A percentile compares a stretch with the other conserved stretches of the same genome.
Evolutionary conservation across 2,329 filamentous ascomycete species (phyloP).

Genomic region (Aspergillus hortae): DNA sequence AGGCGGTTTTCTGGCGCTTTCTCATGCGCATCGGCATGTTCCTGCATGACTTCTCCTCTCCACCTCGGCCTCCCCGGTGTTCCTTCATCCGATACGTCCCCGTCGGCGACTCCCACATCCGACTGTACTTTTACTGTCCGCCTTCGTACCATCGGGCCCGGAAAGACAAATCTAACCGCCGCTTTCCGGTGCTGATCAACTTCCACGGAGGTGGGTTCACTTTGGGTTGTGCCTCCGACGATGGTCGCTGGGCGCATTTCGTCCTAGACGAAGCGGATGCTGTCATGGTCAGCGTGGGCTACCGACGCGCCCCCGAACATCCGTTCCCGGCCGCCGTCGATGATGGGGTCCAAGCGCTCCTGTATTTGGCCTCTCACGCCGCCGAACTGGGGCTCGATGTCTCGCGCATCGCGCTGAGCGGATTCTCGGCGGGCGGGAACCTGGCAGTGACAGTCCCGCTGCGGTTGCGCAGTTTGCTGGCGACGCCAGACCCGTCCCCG

Average conservation of each 20-base stretch:
- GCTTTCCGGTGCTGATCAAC: slow-evolving; percentile 58
- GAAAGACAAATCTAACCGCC: slow-evolving; percentile 31
- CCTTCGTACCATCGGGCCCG: slow-evolving; percentile 30
- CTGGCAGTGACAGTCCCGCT: slow-evolving; percentile 61
- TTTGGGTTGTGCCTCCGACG: slow-evolving; percentile 57
- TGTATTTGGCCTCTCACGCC: slow-evolving; percentile 56
- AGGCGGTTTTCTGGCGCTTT: slow-evolving; percentile 64
- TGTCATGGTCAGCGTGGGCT: slow-evolving; percentile 59
- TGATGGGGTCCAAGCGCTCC: slow-evolving; percentile 59
- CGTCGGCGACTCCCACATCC: slow-evolving; percentile 48
- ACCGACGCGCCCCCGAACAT: slow-evolving; percentile 58
- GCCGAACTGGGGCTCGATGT: slow-evolving; percentile 55
- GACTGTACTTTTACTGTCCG: slow-evolving; percentile 61
- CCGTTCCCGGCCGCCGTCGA: slow-evolving; percentile 63
- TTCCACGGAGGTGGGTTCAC: slow-evolving; percentile 65
- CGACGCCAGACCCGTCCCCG: slow-evolving; percentile 1
- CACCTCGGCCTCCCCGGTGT: slow-evolving; percentile 58
- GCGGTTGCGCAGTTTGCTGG: slow-evolving; percentile 46
- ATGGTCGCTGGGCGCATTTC: slow-evolving; percentile 56
- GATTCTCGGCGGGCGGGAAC: slow-evolving; percentile 63
- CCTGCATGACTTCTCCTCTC: slow-evolving; percentile 57
- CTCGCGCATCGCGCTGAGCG: slow-evolving; percentile 55
- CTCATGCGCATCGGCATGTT: slow-evolving; percentile 68
- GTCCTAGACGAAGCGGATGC: slow-evolving; percentile 56
- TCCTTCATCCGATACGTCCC: slow-evolving; percentile 57